These are phyloP conservation scores for Fusarium chuoi DNA, from an alignment of 2,329 filamentous ascomycete genomes.

Conservation along the genomic window DNA sequence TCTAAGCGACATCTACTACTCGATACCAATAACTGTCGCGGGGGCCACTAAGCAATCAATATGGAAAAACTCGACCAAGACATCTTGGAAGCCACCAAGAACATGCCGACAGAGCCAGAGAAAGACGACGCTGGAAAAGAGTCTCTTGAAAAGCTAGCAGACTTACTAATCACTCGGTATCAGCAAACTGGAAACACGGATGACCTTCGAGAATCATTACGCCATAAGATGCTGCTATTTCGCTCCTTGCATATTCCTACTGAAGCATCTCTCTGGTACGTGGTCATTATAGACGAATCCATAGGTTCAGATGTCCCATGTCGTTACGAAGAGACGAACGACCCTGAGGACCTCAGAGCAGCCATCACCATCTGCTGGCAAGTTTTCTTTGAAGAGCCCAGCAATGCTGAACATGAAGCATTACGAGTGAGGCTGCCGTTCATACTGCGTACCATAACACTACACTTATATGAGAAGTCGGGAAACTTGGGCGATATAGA, in stretches of 20 bases:
- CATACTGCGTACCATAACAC: neutral
- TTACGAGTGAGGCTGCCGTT: neutral
- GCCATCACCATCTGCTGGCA: neutral
- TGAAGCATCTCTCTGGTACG: neutral
- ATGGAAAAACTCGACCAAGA: neutral
- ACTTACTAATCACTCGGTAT: neutral
- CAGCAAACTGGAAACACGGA: neutral
- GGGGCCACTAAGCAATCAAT: neutral
- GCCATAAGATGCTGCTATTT: neutral
- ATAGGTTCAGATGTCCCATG: neutral
- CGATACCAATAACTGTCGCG: neutral
- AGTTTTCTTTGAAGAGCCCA: neutral
- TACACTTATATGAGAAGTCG: neutral
- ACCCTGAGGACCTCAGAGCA: neutral
- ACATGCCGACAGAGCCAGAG: neutral
- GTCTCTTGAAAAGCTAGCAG: neutral
- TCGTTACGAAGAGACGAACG: neutral
- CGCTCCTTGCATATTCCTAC: neutral
- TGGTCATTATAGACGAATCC: neutral
- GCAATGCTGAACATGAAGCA: neutral
- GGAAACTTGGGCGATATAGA: neutral
- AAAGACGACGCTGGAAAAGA: neutral
- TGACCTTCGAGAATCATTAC: neutral
- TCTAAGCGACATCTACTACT: neutral
- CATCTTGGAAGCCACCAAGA: neutral